These are phyloP conservation scores for Paramecium primaurelia DNA, from an alignment of 73 alveolate genomes.

Conservation along the genomic window DNA sequence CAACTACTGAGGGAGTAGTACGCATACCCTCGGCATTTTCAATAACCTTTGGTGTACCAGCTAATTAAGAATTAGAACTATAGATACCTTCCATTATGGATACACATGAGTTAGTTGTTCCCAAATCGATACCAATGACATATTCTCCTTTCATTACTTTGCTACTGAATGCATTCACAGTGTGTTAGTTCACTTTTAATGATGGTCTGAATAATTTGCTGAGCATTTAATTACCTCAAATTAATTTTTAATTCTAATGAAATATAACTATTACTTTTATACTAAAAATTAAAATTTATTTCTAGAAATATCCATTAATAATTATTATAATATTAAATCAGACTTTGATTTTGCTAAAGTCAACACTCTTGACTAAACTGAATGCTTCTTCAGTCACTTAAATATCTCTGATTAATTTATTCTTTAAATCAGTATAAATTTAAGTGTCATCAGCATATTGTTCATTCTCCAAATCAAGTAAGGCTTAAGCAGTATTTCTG, in stretches of 20 bases:
- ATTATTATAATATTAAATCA: background rate
- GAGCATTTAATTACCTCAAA: constrained; percentile 20
- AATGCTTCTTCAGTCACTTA: constrained; percentile 39
- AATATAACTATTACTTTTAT: background rate
- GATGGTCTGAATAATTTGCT: background rate
- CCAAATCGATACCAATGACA: constrained; percentile 98
- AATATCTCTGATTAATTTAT: background rate
- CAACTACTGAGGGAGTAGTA: constrained; percentile 98
- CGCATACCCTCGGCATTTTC: constrained; percentile 97
- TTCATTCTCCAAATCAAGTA: constrained; percentile 25
- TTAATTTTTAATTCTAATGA: background rate
- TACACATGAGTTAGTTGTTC: constrained; percentile 98
- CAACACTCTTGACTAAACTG: constrained; percentile 23
- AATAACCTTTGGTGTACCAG: constrained; percentile 87
- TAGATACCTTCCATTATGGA: constrained; percentile 88
- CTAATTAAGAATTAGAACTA: background rate
- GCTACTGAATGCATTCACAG: background rate
- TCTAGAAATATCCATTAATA: background rate
- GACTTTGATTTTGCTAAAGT: constrained; percentile 23
- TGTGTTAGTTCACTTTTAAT: background rate
- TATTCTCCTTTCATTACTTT: constrained; percentile 45
- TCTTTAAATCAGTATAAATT: constrained; percentile 32
- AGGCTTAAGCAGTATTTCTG: constrained; percentile 2
- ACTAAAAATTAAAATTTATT: background rate
- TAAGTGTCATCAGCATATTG: constrained; percentile 43